A percentile compares a stretch with the other conserved stretches of the same genome.
phyloP scores from a whole-genome alignment of 225 moss, liverwort and hornwort genomes.

The Pseudoscleropodium purum region DNA sequence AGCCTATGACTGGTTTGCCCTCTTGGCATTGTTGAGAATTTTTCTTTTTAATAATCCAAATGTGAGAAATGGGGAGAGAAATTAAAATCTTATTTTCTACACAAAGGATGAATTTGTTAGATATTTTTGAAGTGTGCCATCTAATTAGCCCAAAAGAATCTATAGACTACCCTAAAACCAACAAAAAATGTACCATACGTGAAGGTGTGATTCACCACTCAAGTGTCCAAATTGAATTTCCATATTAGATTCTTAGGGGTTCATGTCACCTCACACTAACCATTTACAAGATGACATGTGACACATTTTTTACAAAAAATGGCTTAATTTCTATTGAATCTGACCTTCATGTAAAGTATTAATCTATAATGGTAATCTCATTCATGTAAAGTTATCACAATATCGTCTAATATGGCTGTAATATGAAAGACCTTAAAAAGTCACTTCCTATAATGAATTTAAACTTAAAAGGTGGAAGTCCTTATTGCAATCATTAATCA shows the following conservation, averaged over 20 bases:
- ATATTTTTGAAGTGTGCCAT: rapidly evolving
- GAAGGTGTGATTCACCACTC: no score
- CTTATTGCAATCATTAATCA: rapidly evolving
- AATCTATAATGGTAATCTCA: no score
- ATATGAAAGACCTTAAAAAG: not conserved
- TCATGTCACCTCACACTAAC: no score
- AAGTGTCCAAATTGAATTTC: no score
- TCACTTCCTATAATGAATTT: not conserved
- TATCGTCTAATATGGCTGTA: rapidly evolving
- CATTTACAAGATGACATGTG: no score
- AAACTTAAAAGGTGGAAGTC: not conserved
- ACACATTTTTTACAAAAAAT: no score
- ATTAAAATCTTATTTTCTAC: not conserved
- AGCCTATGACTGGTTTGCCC: not conserved
- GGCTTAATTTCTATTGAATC: no score
- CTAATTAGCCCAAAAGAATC: not conserved
- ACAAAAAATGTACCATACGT: not conserved
- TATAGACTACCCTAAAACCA: not conserved
- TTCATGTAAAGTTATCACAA: rapidly evolving
- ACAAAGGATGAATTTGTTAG: not conserved
- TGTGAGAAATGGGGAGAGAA: not conserved
- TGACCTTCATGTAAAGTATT: no score
- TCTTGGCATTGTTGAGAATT: not conserved
- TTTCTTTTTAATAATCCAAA: no score
- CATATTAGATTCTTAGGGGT: no score